Percentiles rank a stretch among this genome's conserved stretches.
phyloP scores from a whole-genome alignment of 805 yeast genomes.

The Spathaspora sp. region DNA sequence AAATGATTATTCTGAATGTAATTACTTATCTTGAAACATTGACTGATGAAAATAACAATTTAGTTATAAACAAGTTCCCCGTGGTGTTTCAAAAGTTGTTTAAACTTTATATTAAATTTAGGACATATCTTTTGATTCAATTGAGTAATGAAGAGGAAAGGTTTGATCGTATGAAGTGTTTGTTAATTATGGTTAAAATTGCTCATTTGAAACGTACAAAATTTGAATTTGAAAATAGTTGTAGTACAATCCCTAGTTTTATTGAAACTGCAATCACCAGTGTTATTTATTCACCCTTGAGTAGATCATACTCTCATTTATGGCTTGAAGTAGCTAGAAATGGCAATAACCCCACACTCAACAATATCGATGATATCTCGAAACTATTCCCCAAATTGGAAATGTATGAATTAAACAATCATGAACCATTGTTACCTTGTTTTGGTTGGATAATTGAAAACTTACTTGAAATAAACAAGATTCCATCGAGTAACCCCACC shows the following conservation, averaged over 20 bases:
- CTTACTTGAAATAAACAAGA: constrained; percentile 54
- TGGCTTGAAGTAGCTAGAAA: constrained; percentile 67
- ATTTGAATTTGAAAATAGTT: constrained; percentile 36
- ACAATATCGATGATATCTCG: constrained; percentile 25
- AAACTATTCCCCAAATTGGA: constrained; percentile 29
- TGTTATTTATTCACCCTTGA: constrained; percentile 77
- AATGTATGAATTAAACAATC: constrained; percentile 24
- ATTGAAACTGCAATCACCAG: constrained; percentile 75
- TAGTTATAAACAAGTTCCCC: constrained; percentile 52
- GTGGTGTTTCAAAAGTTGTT: constrained; percentile 62
- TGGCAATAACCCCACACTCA: constrained; percentile 12
- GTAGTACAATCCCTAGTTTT: constrained; percentile 63
- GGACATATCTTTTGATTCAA: constrained; percentile 59
- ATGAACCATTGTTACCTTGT: constrained; percentile 68
- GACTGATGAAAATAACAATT: constrained; percentile 45
- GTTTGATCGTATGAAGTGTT: constrained; percentile 61
- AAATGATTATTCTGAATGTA: constrained; percentile 60
- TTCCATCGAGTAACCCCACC: constrained; percentile 70
- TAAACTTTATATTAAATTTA: constrained; percentile 64
- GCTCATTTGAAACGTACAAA: constrained; percentile 63
- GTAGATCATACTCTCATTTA: constrained; percentile 60
- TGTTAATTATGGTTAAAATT: constrained; percentile 63
- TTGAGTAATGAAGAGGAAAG: constrained; percentile 64
- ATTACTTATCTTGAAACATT: constrained; percentile 67
- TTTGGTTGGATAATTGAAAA: constrained; percentile 89